These are phyloP conservation scores for Leishmania tropica DNA, from an alignment of 208 protist genomes.

Conservation along the genomic window DNA sequence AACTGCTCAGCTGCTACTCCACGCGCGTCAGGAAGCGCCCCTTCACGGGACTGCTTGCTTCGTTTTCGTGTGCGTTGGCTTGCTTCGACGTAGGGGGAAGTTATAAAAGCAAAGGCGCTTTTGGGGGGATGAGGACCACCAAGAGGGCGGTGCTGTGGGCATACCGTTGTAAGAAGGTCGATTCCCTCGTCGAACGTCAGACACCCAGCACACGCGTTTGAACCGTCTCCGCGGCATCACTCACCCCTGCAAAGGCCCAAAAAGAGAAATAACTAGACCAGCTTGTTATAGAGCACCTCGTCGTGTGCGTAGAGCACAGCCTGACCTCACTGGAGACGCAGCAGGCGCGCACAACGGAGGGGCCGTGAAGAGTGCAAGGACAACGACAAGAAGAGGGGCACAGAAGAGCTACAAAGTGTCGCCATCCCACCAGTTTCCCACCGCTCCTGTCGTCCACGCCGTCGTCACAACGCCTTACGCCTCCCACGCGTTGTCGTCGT, in stretches of 20 bases:
- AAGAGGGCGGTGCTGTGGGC: not conserved
- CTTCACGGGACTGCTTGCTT: not conserved
- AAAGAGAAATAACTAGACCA: slow-evolving; percentile 9
- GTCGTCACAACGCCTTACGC: slow-evolving; percentile 14
- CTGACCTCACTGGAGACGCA: not conserved
- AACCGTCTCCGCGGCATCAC: not conserved
- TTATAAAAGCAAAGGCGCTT: not conserved
- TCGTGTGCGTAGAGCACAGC: not conserved
- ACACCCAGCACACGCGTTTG: not conserved
- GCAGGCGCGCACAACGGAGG: not conserved
- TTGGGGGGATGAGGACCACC: not conserved
- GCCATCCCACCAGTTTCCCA: not conserved
- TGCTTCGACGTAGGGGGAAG: not conserved
- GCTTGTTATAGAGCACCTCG: not conserved
- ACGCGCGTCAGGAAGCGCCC: not conserved
- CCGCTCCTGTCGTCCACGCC: not conserved
- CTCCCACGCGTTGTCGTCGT: slow-evolving; percentile 45
- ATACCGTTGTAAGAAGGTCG: slow-evolving; percentile 23
- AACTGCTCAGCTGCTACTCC: not conserved
- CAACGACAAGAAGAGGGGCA: not conserved
- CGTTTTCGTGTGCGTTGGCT: not conserved
- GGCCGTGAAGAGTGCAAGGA: not conserved
- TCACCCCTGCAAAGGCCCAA: not conserved
- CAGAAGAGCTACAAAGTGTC: not conserved
- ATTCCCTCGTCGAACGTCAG: slow-evolving; percentile 40